Conservation (phyloP, 352 stramenopile species). For the Phytophthora syringae region DNA sequence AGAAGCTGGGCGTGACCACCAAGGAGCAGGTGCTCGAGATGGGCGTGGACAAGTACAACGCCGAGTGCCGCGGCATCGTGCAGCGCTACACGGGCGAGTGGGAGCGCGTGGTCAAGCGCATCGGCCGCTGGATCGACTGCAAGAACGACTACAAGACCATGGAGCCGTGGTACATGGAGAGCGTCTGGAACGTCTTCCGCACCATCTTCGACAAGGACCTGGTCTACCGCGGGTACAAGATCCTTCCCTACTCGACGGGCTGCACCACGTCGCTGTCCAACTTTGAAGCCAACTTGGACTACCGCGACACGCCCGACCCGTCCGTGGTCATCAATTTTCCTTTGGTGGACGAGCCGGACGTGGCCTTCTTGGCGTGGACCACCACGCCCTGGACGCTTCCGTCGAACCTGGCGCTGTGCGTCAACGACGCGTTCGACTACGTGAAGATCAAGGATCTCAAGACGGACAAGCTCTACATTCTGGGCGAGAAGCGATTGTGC, state of each 20-base stretch:
- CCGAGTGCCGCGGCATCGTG: conserved; percentile 97
- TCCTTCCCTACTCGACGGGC: conserved; percentile 99
- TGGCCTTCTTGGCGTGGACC: conserved; percentile 97
- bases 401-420: conserved; percentile 98
- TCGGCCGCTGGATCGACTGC: conserved; percentile 99
- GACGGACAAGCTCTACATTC: conserved; percentile 92
- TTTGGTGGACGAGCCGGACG: conserved; percentile 85
- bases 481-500: conserved; percentile 92
- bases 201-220: conserved; percentile 98
- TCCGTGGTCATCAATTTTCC: conserved; percentile 98
- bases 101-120: conserved; percentile 97
- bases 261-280: conserved; percentile 99
- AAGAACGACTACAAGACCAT: conserved; percentile 99
- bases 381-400: conserved; percentile 99
- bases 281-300: conserved; percentile 99
- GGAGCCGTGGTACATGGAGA: conserved; percentile 99
- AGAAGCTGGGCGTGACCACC: conserved; percentile 98
- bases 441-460: conserved; percentile 97
- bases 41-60: conserved; percentile 99
- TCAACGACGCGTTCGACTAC: conserved; percentile 97
- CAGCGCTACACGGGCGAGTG: conserved; percentile 99
- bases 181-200: conserved; percentile 99
- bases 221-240: conserved; percentile 99
- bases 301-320: conserved; percentile 98
- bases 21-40: conserved; percentile 98